Percentiles rank a stretch among this genome's conserved stretches.
Conservation (phyloP, 306 rosid species). For the Castanea sativa region DNA sequence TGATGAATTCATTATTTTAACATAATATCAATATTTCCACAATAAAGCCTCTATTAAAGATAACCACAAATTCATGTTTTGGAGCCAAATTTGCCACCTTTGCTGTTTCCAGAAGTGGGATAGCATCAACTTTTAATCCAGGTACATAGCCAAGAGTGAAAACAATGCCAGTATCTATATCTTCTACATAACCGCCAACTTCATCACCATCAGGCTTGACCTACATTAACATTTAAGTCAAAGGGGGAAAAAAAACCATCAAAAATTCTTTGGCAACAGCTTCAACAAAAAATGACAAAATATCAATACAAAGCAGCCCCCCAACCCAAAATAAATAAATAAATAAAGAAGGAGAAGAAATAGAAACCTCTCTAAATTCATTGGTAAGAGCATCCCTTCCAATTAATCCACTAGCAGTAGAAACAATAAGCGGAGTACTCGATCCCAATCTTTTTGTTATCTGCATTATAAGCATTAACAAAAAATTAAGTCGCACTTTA, state of each 20-base stretch:
- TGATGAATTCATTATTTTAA: not conserved
- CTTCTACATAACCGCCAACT: constrained; percentile 4
- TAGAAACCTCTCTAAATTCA: constrained; percentile 39
- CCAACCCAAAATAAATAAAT: not conserved
- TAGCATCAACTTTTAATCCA: constrained; percentile 62
- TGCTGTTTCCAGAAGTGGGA: constrained; percentile 31
- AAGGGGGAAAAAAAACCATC: no score
- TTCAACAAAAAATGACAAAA: not conserved
- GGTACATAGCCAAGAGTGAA: constrained; percentile 69
- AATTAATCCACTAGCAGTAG: constrained; percentile 33
- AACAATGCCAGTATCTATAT: constrained; percentile 44
- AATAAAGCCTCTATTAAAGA: not conserved
- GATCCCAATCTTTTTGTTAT: constrained; percentile 25
- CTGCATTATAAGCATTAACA: constrained; percentile 14
- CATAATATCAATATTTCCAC: not conserved
- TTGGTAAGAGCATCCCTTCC: constrained; percentile 35
- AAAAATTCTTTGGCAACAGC: no score
- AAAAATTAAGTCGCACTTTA: not conserved
- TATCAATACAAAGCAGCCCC: not conserved
- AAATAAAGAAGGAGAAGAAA: no score
- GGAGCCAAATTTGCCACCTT: constrained; percentile 29
- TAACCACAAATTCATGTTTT: not conserved
- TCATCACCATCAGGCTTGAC: constrained; percentile 28
- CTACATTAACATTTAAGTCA: constrained; percentile 11
- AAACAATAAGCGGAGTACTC: constrained; percentile 27